phyloP scores from a whole-genome alignment of 2,329 filamentous ascomycete species.

The Arthrobotrys musiformis region DNA sequence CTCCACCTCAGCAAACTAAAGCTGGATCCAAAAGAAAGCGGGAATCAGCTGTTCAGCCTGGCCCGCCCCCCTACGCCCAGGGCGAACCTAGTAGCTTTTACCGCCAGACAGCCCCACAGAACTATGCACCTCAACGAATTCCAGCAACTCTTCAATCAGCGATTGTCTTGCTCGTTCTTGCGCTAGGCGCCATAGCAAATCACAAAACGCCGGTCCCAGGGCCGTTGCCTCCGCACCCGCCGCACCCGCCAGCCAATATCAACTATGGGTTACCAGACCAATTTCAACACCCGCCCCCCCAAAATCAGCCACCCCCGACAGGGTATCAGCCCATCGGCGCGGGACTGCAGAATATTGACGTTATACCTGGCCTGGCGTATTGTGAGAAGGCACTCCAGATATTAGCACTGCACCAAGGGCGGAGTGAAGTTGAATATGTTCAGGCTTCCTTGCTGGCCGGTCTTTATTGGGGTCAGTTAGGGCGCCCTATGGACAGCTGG shows the following conservation, averaged over 20 bases:
- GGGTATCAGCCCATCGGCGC: conserved; percentile 60
- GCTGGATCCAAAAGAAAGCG: conserved; percentile 69
- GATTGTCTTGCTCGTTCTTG: conserved; percentile 82
- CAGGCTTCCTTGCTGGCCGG: conserved; percentile 86
- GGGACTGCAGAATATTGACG: conserved; percentile 75
- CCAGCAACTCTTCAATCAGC: conserved; percentile 78
- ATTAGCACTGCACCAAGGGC: conserved; percentile 80
- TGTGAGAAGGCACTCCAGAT: conserved; percentile 89
- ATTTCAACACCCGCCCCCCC: conserved; percentile 44
- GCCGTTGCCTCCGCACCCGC: conserved; percentile 63
- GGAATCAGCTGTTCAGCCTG: conserved; percentile 63
- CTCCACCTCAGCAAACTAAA: conserved; percentile 55
- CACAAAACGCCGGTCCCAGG: conserved; percentile 63
- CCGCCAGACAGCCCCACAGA: conserved; percentile 59
- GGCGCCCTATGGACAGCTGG: conserved; percentile 86
- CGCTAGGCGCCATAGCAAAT: conserved; percentile 83
- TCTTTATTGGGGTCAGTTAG: conserved; percentile 88
- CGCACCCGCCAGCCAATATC: conserved; percentile 63
- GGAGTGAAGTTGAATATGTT: conserved; percentile 82
- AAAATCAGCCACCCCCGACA: conserved; percentile 65
- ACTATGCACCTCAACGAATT: conserved; percentile 65
- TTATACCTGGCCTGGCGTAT: conserved; percentile 88
- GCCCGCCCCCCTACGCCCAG: conserved; percentile 61
- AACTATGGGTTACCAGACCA: conserved; percentile 34
- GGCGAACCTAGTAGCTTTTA: conserved; percentile 58